Evolutionary conservation across 208 protist genomes (phyloP), one percentile per base, ranked within the genome.

Genomic region (Acanthamoeba triangularis): DNA sequence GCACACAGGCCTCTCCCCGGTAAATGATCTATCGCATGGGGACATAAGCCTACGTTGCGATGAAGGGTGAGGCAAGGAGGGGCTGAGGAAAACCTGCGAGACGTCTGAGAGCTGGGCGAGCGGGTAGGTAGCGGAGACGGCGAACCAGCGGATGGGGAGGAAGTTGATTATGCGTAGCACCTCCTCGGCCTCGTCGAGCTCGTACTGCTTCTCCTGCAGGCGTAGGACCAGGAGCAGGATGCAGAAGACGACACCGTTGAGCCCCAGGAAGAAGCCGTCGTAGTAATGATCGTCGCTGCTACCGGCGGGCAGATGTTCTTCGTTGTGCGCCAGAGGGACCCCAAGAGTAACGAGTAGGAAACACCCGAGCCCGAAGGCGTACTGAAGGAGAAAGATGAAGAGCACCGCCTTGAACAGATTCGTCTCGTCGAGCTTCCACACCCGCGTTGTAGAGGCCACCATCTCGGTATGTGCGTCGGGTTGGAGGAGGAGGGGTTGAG

Each of bases 141-240:
- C 5, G 41, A 85, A 56, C 18, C 16, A 30, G 44, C 76, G 41
- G 18, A 85, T 10, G 28, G 76, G 76, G 7, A 85, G 30, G n/a
- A 25, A 85, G 47, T 85, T 85, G 6, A 85, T 56, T 14, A 85
- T 33, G 76, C 76, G 76, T 14, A 85, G 44, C 11, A 56, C 44
- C 23, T 85, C 41, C n/a, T 56, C 74, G 30, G 30, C 41, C 7
- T 85, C 76, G 76, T 85, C 41, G 23, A 85, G 16, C 76, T 85
- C 76, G 76, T 85, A 85, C 13, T 30, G 76, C 41, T 33, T 49
- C 76, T 85, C 44, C 41, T 85, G 76, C 35, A 85, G 41, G 8
- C 76, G 35, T 0, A 85, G 44, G 1, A 56, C 33, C 7, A 56
- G 16, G 1, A 85, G 41, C 5, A 85, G 28, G 20, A 28, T 20